phyloP scores from a whole-genome alignment of 164 flowering plant genomes.

The Tetracentron sinense region DNA sequence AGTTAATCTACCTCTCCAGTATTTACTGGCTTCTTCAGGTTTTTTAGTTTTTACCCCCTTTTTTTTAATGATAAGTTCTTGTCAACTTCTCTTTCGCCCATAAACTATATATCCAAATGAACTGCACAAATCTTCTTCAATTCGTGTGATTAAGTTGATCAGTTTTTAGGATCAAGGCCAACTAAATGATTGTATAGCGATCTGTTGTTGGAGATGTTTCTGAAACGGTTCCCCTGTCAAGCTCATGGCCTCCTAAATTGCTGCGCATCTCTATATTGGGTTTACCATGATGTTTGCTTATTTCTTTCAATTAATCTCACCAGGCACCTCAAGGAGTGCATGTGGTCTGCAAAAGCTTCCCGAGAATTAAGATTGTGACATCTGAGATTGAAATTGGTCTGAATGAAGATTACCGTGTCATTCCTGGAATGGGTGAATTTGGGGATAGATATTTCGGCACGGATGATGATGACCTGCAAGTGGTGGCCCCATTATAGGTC shows the following conservation, averaged over 20 bases:
- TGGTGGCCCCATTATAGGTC: constrained; percentile 10
- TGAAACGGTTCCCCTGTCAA: background rate
- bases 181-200: too few relatives aligned
- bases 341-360: constrained; percentile 82
- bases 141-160: too few relatives aligned
- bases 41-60: too few relatives aligned
- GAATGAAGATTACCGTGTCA: constrained; percentile 78
- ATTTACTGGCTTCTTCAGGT: too few relatives aligned
- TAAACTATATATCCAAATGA: too few relatives aligned
- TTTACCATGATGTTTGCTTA: background rate
- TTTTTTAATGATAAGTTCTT: too few relatives aligned
- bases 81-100: too few relatives aligned
- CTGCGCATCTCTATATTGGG: background rate
- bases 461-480: constrained; percentile 50
- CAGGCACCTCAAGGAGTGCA: constrained; percentile 98
- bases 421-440: constrained; percentile 96
- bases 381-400: constrained; percentile 85
- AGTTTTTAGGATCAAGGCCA: too few relatives aligned
- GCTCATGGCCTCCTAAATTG: background rate
- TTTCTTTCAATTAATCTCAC: constrained; percentile 2
- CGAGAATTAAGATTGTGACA: constrained; percentile 88
- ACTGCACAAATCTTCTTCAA: too few relatives aligned
- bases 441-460: constrained; percentile 98
- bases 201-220: too few relatives aligned
- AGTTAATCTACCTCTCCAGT: too few relatives aligned